These are phyloP conservation scores for Calonectria crousiana DNA, from an alignment of 2,329 filamentous ascomycete species.

Conservation along the genomic window DNA sequence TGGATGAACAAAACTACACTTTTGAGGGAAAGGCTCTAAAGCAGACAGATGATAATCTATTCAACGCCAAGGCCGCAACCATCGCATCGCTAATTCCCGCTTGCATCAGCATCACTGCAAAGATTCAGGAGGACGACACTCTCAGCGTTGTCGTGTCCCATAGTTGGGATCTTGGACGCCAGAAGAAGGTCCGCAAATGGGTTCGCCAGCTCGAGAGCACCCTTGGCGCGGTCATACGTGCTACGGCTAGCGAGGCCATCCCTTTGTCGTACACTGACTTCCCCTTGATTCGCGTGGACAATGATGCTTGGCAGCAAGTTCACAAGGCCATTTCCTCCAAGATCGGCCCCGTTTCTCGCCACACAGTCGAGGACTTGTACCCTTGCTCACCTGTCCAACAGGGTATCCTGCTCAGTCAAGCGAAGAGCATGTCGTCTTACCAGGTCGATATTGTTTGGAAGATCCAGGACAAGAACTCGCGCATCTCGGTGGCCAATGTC, in stretches of 20 bases:
- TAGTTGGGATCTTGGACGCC: constrained; percentile 19
- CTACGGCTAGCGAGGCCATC: neutral
- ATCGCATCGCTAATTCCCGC: neutral
- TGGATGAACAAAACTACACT: neutral
- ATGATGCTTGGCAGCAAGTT: constrained; percentile 13
- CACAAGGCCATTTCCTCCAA: constrained; percentile 6
- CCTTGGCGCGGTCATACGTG: neutral
- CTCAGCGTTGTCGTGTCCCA: constrained; percentile 13
- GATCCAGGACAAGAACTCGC: neutral
- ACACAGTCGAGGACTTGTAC: constrained; percentile 15
- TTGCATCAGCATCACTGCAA: neutral
- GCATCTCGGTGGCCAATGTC: neutral
- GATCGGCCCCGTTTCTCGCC: neutral
- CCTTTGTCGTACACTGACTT: neutral
- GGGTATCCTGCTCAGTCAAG: constrained; percentile 22
- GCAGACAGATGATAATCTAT: neutral
- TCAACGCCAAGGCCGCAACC: neutral
- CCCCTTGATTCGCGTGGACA: neutral
- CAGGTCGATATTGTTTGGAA: constrained; percentile 12
- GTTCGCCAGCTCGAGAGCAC: constrained; percentile 14
- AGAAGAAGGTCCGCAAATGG: constrained; percentile 24
- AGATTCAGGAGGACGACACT: neutral
- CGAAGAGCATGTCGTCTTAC: constrained; percentile 6
- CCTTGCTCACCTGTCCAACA: constrained; percentile 23
- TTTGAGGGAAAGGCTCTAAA: neutral